phyloP scores from a whole-genome alignment of 1,284 basidiomycete species.

The Ceratobasidium sp. region DNA sequence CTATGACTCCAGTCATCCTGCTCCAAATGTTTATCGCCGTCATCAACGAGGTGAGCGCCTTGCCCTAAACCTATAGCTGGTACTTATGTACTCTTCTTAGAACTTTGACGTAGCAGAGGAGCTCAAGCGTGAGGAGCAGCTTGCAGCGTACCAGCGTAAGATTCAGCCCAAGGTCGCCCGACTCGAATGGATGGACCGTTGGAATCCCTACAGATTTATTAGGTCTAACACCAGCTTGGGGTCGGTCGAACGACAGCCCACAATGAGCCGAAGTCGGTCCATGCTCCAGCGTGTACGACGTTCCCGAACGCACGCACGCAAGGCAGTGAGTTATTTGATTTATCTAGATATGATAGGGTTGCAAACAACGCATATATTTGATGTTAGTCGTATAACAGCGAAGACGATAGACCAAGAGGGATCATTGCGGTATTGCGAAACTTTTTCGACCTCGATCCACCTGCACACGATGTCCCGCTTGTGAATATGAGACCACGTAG shows the following conservation, averaged over 20 bases:
- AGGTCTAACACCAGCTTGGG: constrained; percentile 78
- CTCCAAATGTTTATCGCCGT: constrained; percentile 98
- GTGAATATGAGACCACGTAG: constrained; percentile 8
- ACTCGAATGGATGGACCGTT: constrained; percentile 74
- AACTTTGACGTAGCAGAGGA: constrained; percentile 96
- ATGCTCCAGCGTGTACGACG: constrained; percentile 37
- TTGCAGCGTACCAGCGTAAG: constrained; percentile 63
- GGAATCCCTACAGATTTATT: constrained; percentile 92
- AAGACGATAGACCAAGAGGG: constrained; percentile 42
- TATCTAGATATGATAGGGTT: neutral
- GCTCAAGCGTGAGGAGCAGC: constrained; percentile 85
- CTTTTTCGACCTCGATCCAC: constrained; percentile 53
- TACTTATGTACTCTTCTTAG: constrained; percentile 51
- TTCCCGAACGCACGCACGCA: constrained; percentile 37
- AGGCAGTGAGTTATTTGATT: constrained; percentile 13
- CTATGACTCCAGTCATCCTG: constrained; percentile 76
- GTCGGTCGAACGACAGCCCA: constrained; percentile 63
- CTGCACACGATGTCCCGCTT: constrained; percentile 53
- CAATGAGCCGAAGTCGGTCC: constrained; percentile 15
- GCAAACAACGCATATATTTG: constrained; percentile 41
- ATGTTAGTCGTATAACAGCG: constrained; percentile 44
- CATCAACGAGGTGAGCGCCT: constrained; percentile 77
- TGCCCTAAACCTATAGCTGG: neutral
- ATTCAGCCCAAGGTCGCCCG: constrained; percentile 56
- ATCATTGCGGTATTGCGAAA: constrained; percentile 49